phyloP scores from a whole-genome alignment of 495 filamentous ascomycete species.

The Lasiosphaeria miniovina region DNA sequence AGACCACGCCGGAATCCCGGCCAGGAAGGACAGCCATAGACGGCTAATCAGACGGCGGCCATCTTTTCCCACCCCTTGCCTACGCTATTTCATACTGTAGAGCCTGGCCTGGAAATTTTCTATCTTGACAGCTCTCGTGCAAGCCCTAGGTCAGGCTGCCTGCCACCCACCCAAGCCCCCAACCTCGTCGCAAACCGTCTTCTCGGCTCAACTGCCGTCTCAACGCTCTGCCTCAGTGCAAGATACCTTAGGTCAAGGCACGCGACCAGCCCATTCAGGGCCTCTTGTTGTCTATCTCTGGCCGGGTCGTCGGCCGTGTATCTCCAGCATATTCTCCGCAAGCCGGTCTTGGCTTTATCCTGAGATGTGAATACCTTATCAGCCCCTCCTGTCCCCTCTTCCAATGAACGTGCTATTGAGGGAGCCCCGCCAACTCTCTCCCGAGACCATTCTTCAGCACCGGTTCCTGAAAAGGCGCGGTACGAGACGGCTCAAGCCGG shows the following conservation, averaged over 20 bases:
- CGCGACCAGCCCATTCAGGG: background rate
- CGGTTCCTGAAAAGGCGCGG: conserved; percentile 24
- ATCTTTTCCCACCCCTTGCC: background rate
- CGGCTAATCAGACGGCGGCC: background rate
- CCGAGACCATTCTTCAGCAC: conserved; percentile 18
- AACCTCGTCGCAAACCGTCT: background rate
- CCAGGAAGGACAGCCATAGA: background rate
- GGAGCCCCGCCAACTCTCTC: conserved; percentile 16
- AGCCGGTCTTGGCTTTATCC: background rate
- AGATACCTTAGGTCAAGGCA: background rate
- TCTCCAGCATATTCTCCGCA: background rate
- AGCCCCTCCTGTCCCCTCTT: conserved; percentile 8
- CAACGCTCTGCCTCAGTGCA: background rate
- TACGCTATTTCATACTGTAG: background rate
- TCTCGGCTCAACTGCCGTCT: background rate
- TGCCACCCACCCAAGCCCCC: background rate
- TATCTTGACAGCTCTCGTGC: background rate
- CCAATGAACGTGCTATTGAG: conserved; percentile 40
- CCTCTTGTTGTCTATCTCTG: background rate
- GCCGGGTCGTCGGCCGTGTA: background rate
- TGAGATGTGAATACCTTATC: conserved; percentile 3
- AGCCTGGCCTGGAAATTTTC: background rate
- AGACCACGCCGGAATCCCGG: background rate
- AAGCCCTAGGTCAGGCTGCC: background rate
- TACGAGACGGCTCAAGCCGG: conserved; percentile 13